Percentiles rank a stretch among this genome's conserved stretches.
Conservation (phyloP, 2,329 filamentous ascomycete species). For the Fusarium praegraminearum region DNA sequence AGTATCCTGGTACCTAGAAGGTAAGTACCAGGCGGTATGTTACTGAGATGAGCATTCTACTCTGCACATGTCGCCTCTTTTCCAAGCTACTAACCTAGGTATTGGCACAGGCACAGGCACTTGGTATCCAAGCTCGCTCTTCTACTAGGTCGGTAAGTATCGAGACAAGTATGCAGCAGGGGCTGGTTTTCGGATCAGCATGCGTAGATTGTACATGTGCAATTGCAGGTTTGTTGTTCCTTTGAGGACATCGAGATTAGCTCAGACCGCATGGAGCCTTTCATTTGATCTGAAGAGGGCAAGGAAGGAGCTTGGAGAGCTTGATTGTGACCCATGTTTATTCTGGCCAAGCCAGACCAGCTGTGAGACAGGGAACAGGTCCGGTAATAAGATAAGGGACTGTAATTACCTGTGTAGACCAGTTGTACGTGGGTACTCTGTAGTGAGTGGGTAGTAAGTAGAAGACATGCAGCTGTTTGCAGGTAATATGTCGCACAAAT, state of each 20-base stretch:
- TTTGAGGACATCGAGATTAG: conserved; percentile 27
- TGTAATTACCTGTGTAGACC: background rate
- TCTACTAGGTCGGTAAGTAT: background rate
- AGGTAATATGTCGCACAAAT: conserved; percentile 33
- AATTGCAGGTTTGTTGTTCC: conserved; percentile 1
- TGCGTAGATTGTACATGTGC: conserved; percentile 8
- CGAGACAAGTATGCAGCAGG: background rate
- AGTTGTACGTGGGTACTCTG: background rate
- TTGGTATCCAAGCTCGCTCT: background rate
- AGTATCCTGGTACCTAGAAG: background rate
- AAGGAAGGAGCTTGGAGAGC: conserved; percentile 27
- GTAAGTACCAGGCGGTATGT: conserved; percentile 2
- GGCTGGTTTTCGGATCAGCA: background rate
- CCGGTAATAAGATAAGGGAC: conserved; percentile 28
- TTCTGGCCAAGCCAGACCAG: background rate
- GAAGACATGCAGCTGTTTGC: background rate
- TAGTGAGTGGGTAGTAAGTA: background rate
- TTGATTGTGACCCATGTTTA: conserved; percentile 23
- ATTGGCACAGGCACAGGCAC: no score
- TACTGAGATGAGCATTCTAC: conserved; percentile 22
- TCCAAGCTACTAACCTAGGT: background rate
- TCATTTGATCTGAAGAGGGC: conserved; percentile 21
- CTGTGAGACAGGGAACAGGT: conserved; percentile 14
- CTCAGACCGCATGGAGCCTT: background rate
- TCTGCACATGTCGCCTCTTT: background rate